phyloP scores from a whole-genome alignment of 345 rosid species.

The Citrus medica region DNA sequence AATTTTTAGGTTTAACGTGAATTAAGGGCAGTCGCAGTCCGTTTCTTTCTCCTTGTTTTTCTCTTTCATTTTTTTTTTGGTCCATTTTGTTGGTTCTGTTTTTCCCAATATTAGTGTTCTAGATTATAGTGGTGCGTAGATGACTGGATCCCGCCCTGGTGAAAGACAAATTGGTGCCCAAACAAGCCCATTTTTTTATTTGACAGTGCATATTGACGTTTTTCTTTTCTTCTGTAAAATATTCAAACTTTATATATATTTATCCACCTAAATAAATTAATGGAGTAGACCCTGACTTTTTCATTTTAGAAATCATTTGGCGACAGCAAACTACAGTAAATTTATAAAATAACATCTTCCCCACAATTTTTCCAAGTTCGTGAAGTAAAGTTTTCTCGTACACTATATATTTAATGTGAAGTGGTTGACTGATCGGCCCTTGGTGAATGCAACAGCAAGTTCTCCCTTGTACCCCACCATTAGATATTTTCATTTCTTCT shows the following conservation, averaged over 20 bases:
- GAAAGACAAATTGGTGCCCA: no score
- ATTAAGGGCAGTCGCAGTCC: constrained; percentile 16
- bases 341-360: not conserved
- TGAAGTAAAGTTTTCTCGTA: not conserved
- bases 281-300: not conserved
- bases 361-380: not conserved
- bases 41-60: constrained; percentile 11
- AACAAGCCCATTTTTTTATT: no score
- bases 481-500: no score
- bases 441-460: no score
- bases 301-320: not conserved
- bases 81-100: not conserved
- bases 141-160: no score
- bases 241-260: no score
- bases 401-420: not conserved
- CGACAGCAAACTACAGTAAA: not conserved
- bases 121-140: no score
- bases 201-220: no score
- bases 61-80: not conserved
- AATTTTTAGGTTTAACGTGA: not conserved
- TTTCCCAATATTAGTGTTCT: not conserved
- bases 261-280: not conserved
- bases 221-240: no score
- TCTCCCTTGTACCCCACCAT: no score
- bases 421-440: not conserved